Evolutionary conservation across 306 rosid genomes (phyloP).

Genomic region (Hippophae tibetana): DNA sequence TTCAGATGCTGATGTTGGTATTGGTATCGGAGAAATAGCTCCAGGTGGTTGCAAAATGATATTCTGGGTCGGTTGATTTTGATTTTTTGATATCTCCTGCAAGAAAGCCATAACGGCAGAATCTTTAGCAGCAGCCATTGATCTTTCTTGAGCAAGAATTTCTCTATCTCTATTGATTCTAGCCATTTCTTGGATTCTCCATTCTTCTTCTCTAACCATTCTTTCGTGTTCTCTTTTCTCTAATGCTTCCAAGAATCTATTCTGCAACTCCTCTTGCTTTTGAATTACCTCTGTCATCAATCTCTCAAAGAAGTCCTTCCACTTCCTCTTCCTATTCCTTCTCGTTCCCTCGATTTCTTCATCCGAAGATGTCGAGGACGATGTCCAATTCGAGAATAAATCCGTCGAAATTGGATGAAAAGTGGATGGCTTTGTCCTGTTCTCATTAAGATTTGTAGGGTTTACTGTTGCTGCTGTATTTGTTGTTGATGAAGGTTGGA

Average conservation of each 20-base stretch:
- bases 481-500: neutral
- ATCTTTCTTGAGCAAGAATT: conserved; percentile 62
- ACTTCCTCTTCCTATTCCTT: conserved; percentile 61
- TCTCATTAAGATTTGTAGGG: conserved; percentile 7
- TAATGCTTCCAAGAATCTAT: conserved; percentile 63
- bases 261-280: conserved; percentile 75
- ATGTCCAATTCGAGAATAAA: conserved; percentile 28
- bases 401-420: conserved; percentile 26
- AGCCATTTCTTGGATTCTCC: conserved; percentile 73
- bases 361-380: conserved; percentile 65
- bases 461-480: neutral
- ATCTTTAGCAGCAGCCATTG: conserved; percentile 63
- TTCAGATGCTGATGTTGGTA: no score
- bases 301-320: conserved; percentile 81
- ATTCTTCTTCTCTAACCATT: conserved; percentile 52
- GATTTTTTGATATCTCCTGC: conserved; percentile 62
- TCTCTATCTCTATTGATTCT: conserved; percentile 59
- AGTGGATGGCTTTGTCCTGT: conserved; percentile 9
- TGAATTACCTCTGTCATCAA: conserved; percentile 64
- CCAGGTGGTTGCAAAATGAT: conserved; percentile 10
- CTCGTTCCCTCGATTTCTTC: conserved; percentile 33
- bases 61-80: conserved; percentile 1
- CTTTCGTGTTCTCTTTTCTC: conserved; percentile 69
- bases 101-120: conserved; percentile 63
- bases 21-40: no score